Base-by-base conservation (phyloP, 169 alveolate genomes). In the Plasmodium sp. region DNA sequence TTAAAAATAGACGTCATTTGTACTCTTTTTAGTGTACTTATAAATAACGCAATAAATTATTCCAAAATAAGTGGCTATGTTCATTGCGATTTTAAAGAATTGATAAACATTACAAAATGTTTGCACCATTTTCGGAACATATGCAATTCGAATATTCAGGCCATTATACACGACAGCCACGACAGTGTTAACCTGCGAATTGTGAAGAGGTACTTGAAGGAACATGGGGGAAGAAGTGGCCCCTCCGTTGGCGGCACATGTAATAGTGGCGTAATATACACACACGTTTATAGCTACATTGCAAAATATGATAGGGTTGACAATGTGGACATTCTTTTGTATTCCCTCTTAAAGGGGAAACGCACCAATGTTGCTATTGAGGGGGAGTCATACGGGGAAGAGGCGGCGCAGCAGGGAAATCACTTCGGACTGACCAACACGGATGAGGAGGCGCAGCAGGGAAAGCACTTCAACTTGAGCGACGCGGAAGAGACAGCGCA, bases 51-150 rank as follows among this genome's bases (percentile, higher is more conserved):
- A 39, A 54, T 85, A 51, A 51, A 85, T 45, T 85, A 75, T 71
- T 67, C 85, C 27, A 75, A 77, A n/a, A 45, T 85, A 22, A 85
- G 72, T 51, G 93, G 93, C 31, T 85, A 85, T 75, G 93, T 85
- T n/a, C 58, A 85, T 48, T 85, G 93, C 36, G 45, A 85, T 71
- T 85, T 85, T 31, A 85, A 77, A 48, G 93, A 85, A 36, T 31
- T 85, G 67, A 85, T 85, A 34, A 77, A 75, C 62, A 85, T 85
- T 48, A 85, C 93, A 3, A 58, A 85, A 45, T 85, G 54, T 56
- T 54, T 85, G 51, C 80, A 85, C 54, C 93, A 85, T 39, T 85
- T 85, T 43, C 93, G 77, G 71, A 74, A 74, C 18, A 54, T 85
- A 43, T 85, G 93, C 27, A 85, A 54, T 75, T 34, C 84, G 9